Conservation (phyloP, 768 basidiomycete genomes). For the Galerina marginata region DNA sequence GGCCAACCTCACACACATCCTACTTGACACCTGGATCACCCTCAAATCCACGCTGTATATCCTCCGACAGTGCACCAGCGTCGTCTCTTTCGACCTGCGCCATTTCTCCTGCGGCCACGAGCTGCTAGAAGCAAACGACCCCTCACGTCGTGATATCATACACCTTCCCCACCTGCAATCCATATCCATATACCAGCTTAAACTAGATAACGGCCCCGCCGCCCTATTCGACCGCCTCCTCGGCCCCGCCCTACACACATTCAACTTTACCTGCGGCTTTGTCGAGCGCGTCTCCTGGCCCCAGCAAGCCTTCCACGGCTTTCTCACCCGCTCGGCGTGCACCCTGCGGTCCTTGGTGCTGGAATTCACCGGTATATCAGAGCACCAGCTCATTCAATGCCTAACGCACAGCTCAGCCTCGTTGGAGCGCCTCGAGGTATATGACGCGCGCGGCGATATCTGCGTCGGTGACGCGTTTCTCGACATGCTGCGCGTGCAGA, state of each 20-base stretch:
- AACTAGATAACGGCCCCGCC: conserved; percentile 26
- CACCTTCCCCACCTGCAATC: conserved; percentile 21
- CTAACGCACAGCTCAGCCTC: conserved; percentile 20
- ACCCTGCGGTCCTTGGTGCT: conserved; percentile 21
- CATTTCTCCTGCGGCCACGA: conserved; percentile 21
- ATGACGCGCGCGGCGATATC: conserved; percentile 18
- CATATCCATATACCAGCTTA: conserved; percentile 25
- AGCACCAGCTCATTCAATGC: conserved; percentile 23
- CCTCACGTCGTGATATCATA: neutral
- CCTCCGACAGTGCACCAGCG: conserved; percentile 23
- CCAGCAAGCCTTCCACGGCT: conserved; percentile 16
- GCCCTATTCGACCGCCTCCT: conserved; percentile 24
- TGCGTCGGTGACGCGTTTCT: conserved; percentile 24
- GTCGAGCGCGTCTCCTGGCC: conserved; percentile 21
- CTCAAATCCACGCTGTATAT: conserved; percentile 22
- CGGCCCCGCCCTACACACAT: conserved; percentile 21
- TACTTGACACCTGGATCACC: conserved; percentile 25
- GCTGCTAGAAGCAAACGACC: conserved; percentile 3
- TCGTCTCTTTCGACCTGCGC: conserved; percentile 23
- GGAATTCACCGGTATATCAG: conserved; percentile 26
- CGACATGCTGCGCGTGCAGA: conserved; percentile 8
- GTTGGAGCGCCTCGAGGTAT: conserved; percentile 23
- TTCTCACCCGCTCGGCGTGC: conserved; percentile 22
- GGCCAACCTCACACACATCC: conserved; percentile 24
- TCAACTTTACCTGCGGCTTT: conserved; percentile 25